Base-by-base conservation (phyloP, 2,329 filamentous ascomycete genomes). In the Bertia moriformis region DNA sequence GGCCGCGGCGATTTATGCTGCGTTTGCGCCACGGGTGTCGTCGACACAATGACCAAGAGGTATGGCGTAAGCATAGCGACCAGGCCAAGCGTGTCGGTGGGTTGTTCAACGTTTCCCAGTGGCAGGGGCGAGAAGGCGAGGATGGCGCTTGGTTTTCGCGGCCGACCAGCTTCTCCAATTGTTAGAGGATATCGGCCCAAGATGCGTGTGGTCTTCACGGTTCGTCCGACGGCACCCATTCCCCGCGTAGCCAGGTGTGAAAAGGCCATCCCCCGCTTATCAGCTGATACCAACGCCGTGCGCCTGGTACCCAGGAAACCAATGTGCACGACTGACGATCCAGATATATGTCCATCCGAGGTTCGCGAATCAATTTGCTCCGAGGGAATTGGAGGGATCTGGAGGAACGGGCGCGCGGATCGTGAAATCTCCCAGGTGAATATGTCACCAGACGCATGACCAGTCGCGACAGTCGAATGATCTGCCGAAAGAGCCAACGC, bases 41-140 rank as follows among this genome's bases (percentile, higher is more conserved):
- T 98, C 0, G 93, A 98, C 12, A 98, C 91, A 49, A 98, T 88
- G 27, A 98, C 91, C 29, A 98, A 67, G 3, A 98, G 66, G 57
- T 98, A 96, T 0, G 91, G 91, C 0, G 91, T 98, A 41, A 98
- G 67, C 69, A 98, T 87, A 4, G 93, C 93, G 33, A 93, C 95
- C 41, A 98, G 61, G 0, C 91, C 91, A 65, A 98, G 74, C 3
- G 71, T 69, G 55, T 98, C 91, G 2, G 87, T 93, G 4, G 79
- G 71, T 46, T 89, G 80, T 53, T 94, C 88, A 2, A 93, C 76
- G 51, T 96, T 98, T n/a, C 91, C 91, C 0, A 98, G 67, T 0
- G 93, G 91, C 22, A 96, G 64, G 10, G 91, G 78, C 3, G 86
- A 78, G 58, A 98, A 96, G 0, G 86, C 88, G 37, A 98, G 71